Conservation (phyloP, 164 flowering plant species). For the Saururus chinensis region DNA sequence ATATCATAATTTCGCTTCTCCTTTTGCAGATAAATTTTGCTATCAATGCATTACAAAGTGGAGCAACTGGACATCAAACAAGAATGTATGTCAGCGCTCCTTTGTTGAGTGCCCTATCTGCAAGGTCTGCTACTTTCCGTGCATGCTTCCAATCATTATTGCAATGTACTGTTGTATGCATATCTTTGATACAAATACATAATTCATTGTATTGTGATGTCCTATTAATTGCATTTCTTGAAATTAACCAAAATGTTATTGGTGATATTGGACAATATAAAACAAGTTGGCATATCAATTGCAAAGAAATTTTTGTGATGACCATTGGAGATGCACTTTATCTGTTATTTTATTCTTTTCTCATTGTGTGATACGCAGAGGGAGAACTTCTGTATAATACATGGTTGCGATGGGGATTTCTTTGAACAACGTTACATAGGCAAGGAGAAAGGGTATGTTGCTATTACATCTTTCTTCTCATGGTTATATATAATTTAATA, state of each 20-base stretch:
- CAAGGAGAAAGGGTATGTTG: slow-evolving; percentile 36
- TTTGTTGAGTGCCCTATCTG: slow-evolving; percentile 66
- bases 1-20: neutral
- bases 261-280: too few species aligned
- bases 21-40: slow-evolving; percentile 63
- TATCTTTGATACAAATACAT: neutral
- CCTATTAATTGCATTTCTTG: neutral
- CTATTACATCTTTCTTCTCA: neutral
- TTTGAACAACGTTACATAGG: slow-evolving; percentile 53
- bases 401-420: slow-evolving; percentile 47
- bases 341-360: neutral
- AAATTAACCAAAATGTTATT: neutral
- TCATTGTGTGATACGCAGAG: slow-evolving; percentile 28
- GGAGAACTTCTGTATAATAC: slow-evolving; percentile 51
- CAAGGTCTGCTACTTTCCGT: slow-evolving; percentile 36
- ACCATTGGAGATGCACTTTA: neutral
- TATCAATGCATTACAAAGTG: slow-evolving; percentile 60
- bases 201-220: too few species aligned
- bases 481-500: neutral
- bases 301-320: too few species aligned
- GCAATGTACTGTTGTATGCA: neutral
- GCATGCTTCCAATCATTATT: neutral
- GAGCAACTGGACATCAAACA: slow-evolving; percentile 39
- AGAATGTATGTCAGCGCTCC: slow-evolving; percentile 21
- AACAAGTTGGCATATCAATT: too few species aligned